phyloP scores from a whole-genome alignment of 805 yeast genomes.

The baker's yeast (Saccharomyces cerevisiae) region DNA sequence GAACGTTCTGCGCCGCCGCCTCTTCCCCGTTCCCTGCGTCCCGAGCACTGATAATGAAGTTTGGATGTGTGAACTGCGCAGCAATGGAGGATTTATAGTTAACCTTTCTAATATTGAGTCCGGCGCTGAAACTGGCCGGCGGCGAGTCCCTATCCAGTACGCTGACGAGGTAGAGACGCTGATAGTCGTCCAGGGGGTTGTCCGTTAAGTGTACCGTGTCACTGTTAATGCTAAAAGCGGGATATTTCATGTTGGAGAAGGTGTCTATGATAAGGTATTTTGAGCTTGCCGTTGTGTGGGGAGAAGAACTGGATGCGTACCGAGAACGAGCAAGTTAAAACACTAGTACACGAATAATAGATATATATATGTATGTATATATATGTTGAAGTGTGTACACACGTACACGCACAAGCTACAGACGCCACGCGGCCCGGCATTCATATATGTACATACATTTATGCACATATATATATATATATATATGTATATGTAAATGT shows the following conservation, averaged over 20 bases:
- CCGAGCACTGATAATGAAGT: not conserved
- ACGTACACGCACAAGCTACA: not conserved
- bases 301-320: not conserved
- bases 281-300: not conserved
- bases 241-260: slow-evolving; percentile 5
- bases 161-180: slow-evolving; percentile 22
- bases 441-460: not conserved
- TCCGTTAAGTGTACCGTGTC: slow-evolving; percentile 11
- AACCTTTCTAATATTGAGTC: slow-evolving; percentile 6
- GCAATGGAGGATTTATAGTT: slow-evolving; percentile 22
- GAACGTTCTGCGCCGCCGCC: not conserved
- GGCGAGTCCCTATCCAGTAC: slow-evolving; percentile 5
- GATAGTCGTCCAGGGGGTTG: slow-evolving; percentile 28
- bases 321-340: not conserved
- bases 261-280: not conserved
- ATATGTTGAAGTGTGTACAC: not conserved
- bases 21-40: slow-evolving; percentile 2
- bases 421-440: not conserved
- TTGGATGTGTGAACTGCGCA: slow-evolving; percentile 9
- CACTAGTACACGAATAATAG: not conserved
- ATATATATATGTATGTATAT: not conserved
- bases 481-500: not conserved
- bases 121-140: not conserved
- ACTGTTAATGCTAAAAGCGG: slow-evolving; percentile 12
- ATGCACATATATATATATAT: not conserved